Percentiles rank a stretch among this genome's conserved stretches.
These are phyloP conservation scores for Sarcodon aspratus DNA, from an alignment of 768 basidiomycete genomes.

Conservation along the genomic window DNA sequence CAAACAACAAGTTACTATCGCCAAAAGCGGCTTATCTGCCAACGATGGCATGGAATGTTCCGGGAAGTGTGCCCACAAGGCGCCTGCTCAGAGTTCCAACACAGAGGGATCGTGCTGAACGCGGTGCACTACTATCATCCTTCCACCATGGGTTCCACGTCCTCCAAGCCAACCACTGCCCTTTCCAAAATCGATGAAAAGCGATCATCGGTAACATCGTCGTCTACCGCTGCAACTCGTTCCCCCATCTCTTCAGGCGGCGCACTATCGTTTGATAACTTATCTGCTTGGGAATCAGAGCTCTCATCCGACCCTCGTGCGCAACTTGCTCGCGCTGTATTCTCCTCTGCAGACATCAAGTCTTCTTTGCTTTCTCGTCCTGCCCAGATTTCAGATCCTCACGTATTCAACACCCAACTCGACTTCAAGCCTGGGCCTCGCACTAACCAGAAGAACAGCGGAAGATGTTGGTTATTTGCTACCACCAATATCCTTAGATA, in stretches of 20 bases:
- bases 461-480: conserved; percentile 94
- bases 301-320: conserved; percentile 46
- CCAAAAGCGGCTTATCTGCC: too few species aligned
- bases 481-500: conserved; percentile 82
- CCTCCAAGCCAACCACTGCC: conserved; percentile 18
- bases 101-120: too few species aligned
- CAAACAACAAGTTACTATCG: too few species aligned
- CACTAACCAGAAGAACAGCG: conserved; percentile 80
- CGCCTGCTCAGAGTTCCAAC: too few species aligned
- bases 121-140: too few species aligned
- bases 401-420: conserved; percentile 76
- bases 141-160: conserved; percentile 22
- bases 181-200: conserved; percentile 10
- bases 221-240: conserved; percentile 3
- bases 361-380: conserved; percentile 52
- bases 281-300: conserved; percentile 58
- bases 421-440: conserved; percentile 77
- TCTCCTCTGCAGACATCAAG: conserved; percentile 58
- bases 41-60: too few species aligned
- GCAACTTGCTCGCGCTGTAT: conserved; percentile 65
- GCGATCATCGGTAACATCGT: conserved; percentile 9
- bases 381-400: conserved; percentile 49
- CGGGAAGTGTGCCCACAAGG: too few species aligned
- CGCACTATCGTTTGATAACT: conserved; percentile 41
- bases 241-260: conserved; percentile 44